Evolutionary conservation across 1,139 yeast species (phyloP), one percentile per base, ranked within the genome.

Genomic region (Yarrowia galli): DNA sequence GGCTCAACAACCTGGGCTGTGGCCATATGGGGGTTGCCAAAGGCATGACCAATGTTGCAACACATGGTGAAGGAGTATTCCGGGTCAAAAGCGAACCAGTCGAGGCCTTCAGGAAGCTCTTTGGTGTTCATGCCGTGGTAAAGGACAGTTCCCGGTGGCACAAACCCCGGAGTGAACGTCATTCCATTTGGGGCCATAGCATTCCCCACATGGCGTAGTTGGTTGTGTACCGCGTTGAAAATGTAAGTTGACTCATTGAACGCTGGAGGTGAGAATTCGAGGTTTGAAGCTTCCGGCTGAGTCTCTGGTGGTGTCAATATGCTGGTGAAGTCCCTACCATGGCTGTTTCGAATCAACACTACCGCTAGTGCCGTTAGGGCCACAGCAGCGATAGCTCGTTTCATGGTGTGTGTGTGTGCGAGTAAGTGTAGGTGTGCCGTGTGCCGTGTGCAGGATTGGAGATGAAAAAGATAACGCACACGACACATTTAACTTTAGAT

Each of bases 391-490:
- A 54, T 12, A 4, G 36, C 48, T 40, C 61, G 36, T n/a, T 54
- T 54, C 61, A 54, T 54, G 61, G 36, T 54, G 36, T 35, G 32
- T 28, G 32, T 28, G 32, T 28, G 32, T 28, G 32, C 9, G 8
- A 28, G 32, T 28, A n/a, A n/a, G 32, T 28, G 32, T 28, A 28
- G 9, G 32, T 28, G 32, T 28, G 32, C 32, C 32, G 32, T 28
- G 45, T 36, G 58, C 43, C 61, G 45, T 38, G 36, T 40, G 61
- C 12, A 10, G 32, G 32, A 28, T 3, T 22, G 46, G 8, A 40
- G 61, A 54, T 54, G 61, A 40, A 54, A 54, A 54, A 54, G 61
- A 54, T 54, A 54, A 54, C 46, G 61, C 46, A 40, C 46, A 54
- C 61, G 46, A 25, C 48, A 54, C 48, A 40, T 38, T 54, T 40